Base-by-base conservation (phyloP, 108 stramenopile species). In the Fragilaria crotonensis region DNA sequence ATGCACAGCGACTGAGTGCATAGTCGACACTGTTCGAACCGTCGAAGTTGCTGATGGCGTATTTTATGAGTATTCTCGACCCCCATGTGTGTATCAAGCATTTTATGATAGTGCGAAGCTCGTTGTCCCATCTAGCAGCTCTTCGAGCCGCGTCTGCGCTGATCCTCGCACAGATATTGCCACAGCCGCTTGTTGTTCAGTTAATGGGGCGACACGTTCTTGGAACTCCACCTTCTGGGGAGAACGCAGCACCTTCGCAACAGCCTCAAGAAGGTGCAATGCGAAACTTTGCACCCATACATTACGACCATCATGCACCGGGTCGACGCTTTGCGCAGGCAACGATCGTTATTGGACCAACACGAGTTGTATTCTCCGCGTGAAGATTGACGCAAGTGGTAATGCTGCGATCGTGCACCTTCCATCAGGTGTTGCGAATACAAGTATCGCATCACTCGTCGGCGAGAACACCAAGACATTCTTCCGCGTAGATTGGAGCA, bases 11-110 rank as follows among this genome's bases (percentile, higher is more conserved):
- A 54, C 32, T 22, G 73, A 75, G 57, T 79, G 78, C 45, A 21
- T 20, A 17, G 54, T 79, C n/a, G 73, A 74, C 25, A 64, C 57
- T n/a, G 45, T 75, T 30, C 67, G 77, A 23, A 63, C 72, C 0
- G 62, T 87, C 0, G 33, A 78, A 51, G 75, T 79, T 0, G 55
- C 60, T 0, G 52, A 59, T 20, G 72, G 69, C 4, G 54, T 78
- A 2, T 81, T 53, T 41, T 86, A 78, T 51, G 85, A 86, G 53
- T 86, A 83, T 60, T 33, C 78, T 2, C 79, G 46, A n/a, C 52
- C 50, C 2, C 68, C 85, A 1, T 86, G 85, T 64, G 81, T 86
- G 0, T 25, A 83, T 26, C 68, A 72, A 54, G 70, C 79, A 0
- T 82, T 78, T 41, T 79, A 71, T 50, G 19, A 70, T 23, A 51